Percentiles rank a stretch among this genome's conserved stretches.
These are phyloP conservation scores for Neospora caninum DNA, from an alignment of 169 alveolate genomes.

Conservation along the genomic window DNA sequence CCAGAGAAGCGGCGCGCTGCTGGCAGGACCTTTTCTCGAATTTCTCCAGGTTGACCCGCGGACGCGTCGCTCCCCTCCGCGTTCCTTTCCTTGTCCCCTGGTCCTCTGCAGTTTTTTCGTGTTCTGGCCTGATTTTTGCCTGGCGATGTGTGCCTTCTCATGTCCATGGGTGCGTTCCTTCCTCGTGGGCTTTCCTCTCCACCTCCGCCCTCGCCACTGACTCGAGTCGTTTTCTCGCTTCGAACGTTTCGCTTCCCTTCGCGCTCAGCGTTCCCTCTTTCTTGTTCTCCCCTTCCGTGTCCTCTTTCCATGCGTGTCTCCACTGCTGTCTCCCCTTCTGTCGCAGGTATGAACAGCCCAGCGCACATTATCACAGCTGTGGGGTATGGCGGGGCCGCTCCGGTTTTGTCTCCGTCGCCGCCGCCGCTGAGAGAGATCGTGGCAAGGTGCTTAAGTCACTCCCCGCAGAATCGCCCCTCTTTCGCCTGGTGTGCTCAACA, in stretches of 20 bases:
- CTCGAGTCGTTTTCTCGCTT: too few species aligned
- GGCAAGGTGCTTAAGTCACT: constrained; percentile 38
- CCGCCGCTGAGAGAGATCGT: constrained; percentile 45
- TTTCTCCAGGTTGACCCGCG: neutral
- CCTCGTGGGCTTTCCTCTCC: neutral
- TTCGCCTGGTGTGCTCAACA: constrained; percentile 66
- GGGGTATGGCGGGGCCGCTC: constrained; percentile 62
- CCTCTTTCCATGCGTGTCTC: neutral
- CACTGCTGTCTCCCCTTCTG: neutral
- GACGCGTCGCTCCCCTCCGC: neutral
- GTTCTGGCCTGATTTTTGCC: too few species aligned
- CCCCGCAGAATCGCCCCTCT: constrained; percentile 48
- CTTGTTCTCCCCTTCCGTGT: neutral
- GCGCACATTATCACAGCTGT: constrained; percentile 58
- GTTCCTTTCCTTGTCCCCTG: neutral
- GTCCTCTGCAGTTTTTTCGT: too few species aligned
- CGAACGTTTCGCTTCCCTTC: too few species aligned
- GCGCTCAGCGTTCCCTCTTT: neutral
- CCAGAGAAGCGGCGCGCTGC: neutral
- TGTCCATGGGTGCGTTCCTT: neutral
- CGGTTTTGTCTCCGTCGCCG: constrained; percentile 27
- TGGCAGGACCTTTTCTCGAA: neutral
- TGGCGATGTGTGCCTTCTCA: too few species aligned
- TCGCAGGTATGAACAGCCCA: constrained; percentile 56
- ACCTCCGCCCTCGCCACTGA: neutral